Evolutionary conservation across 164 flowering plant species (phyloP).

Genomic region (Saururus chinensis): DNA sequence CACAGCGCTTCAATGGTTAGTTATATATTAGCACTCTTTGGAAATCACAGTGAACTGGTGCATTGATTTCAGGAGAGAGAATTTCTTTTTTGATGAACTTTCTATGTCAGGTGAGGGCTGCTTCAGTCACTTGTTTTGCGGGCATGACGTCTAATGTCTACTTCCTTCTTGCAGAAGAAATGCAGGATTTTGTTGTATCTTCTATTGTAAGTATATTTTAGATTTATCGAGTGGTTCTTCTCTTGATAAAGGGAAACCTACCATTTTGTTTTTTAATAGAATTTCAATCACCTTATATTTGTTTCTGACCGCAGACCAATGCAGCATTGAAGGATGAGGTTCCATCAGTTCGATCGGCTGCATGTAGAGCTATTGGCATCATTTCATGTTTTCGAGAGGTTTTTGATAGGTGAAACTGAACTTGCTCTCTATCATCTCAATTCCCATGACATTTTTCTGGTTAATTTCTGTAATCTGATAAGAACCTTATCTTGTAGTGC

Average conservation of each 20-base stretch:
- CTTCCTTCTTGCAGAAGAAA: slow-evolving; percentile 44
- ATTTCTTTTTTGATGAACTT: not conserved
- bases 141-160: slow-evolving; percentile 81
- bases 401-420: slow-evolving; percentile 39
- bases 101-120: slow-evolving; percentile 70
- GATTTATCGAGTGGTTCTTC: not conserved
- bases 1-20: slow-evolving; percentile 68
- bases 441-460: not conserved
- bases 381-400: slow-evolving; percentile 68
- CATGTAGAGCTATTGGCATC: slow-evolving; percentile 94
- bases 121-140: slow-evolving; percentile 87
- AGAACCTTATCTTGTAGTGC: slow-evolving; percentile 33
- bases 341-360: slow-evolving; percentile 85
- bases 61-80: not conserved
- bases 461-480: slow-evolving; percentile 1
- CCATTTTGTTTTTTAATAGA: too few relatives aligned
- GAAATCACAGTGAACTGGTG: not conserved
- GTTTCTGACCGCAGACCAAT: slow-evolving; percentile 27
- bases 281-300: not conserved
- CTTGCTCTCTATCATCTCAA: not conserved
- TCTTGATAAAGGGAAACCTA: too few relatives aligned
- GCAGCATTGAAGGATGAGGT: slow-evolving; percentile 56
- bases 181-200: slow-evolving; percentile 50
- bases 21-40: not conserved
- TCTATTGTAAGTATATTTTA: slow-evolving; percentile 44